phyloP scores from a whole-genome alignment of 164 flowering plant genomes.

The Malania oleifera region DNA sequence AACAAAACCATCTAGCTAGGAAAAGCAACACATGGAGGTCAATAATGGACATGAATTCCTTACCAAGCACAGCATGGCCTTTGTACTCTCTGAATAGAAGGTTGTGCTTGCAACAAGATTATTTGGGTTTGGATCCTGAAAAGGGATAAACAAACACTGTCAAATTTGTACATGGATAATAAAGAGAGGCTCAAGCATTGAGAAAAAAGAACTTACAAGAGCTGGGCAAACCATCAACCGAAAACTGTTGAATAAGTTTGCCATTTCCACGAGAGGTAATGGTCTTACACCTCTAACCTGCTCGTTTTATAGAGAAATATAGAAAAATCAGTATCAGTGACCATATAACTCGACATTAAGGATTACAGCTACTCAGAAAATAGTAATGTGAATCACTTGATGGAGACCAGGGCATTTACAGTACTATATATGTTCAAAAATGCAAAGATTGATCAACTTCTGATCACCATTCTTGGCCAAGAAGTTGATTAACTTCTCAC shows the following conservation, averaged over 20 bases:
- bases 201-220: constrained; percentile 56
- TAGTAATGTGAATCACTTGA: background rate
- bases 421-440: too few relatives aligned
- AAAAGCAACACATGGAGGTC: background rate
- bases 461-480: too few relatives aligned
- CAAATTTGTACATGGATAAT: background rate
- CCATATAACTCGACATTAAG: too few relatives aligned
- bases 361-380: background rate
- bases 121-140: constrained; percentile 97
- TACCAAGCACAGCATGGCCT: constrained; percentile 97
- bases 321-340: background rate
- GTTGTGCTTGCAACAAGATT: constrained; percentile 94
- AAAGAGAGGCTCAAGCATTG: background rate
- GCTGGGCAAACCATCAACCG: constrained; percentile 76
- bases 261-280: constrained; percentile 74
- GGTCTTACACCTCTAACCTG: constrained; percentile 96
- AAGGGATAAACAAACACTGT: constrained; percentile 10
- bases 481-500: too few relatives aligned
- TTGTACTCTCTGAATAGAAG: constrained; percentile 77
- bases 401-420: too few relatives aligned
- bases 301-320: constrained; percentile 1
- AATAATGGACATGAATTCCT: constrained; percentile 13
- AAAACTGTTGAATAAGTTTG: constrained; percentile 64
- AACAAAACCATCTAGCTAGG: background rate
- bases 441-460: too few relatives aligned